Base-by-base conservation (phyloP, 208 protist genomes). In the Acanthamoeba lenticulata region DNA sequence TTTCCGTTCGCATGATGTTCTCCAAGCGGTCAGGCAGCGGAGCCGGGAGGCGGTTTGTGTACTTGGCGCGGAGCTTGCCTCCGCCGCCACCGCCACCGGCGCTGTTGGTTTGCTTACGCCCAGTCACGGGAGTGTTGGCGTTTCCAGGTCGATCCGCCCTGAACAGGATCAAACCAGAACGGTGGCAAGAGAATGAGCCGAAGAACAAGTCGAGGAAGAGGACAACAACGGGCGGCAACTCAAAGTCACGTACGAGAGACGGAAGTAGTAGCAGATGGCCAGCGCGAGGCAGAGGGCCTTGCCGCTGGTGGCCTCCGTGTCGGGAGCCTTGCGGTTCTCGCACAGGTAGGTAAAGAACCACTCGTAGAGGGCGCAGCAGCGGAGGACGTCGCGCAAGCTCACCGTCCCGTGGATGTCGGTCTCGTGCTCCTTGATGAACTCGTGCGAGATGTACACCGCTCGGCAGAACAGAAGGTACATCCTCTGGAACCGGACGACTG, bases 331-430 rank as follows among this genome's bases (percentile, higher is more conserved):
- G 15, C 55, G 85, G 85, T 47, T 74, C 32, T 91, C 21, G 15
- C 29, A 17, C 13, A 60, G 40, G 34, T 90, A 90, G n/a, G 65
- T n/a, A 9, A 90, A n/a, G 47, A 93, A 93, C 55, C 65, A 93
- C 60, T 81, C 88, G 47, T 29, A 9, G 11, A 93, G 60, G 2
- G 4, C 15, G 65, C 7, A 29, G 42, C 62, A 93, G 6, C 55
- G 38, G 11, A 6, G 52, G 9, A 79, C 81, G 32, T 89, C 81
- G 29, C 81, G 81, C 38, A 89, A 34, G 52, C 55, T 72, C 36
- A 92, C 86, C 7, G 3, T 32, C 7, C 45, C 4, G n/a, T 42
- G 11, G 11, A 62, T 4, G 5, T 62, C 13, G 9, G 2, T 65
- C 32, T 74, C 86, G 7, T 17, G 49, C 40, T 92, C 7, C 44